Conservation (phyloP, 106 monocot genomes). For the Dioscorea dumetorum region DNA sequence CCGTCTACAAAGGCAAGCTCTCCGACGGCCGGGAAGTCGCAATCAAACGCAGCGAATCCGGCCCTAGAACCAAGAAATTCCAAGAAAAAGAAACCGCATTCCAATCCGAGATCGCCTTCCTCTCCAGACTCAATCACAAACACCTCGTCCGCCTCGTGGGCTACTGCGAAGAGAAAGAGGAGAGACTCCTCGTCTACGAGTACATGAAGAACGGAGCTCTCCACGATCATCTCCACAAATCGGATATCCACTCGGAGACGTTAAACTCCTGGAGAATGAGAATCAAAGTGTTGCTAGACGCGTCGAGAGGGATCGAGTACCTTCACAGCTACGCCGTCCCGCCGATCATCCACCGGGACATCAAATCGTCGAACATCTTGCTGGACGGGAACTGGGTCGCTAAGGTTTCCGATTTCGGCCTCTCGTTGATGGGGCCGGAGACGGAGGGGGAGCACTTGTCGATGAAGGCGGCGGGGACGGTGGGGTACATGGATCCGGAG, state of each 20-base stretch:
- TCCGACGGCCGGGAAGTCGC: conserved; percentile 78
- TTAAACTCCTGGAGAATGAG: conserved; percentile 44
- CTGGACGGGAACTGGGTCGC: conserved; percentile 57
- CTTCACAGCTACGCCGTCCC: conserved; percentile 60
- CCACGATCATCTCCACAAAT: conserved; percentile 38
- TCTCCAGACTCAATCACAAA: conserved; percentile 87
- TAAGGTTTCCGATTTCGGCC: conserved; percentile 74
- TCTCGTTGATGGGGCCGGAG: conserved; percentile 52
- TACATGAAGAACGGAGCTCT: conserved; percentile 82
- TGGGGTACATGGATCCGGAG: conserved; percentile 96
- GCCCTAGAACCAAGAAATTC: conserved; percentile 17
- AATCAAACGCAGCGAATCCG: conserved; percentile 61
- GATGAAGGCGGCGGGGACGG: conserved; percentile 60
- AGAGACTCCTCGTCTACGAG: conserved; percentile 80
- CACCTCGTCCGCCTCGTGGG: conserved; percentile 76
- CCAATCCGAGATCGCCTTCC: conserved; percentile 71
- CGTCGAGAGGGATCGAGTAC: conserved; percentile 51
- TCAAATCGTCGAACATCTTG: conserved; percentile 68
- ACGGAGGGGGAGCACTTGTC: conserved; percentile 19
- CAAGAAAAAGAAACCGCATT: conserved; percentile 74
- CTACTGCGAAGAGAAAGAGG: conserved; percentile 69
- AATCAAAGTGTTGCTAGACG: conserved; percentile 46
- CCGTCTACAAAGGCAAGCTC: conserved; percentile 71
- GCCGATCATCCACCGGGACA: conserved; percentile 64
- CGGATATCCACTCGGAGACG: not conserved